Evolutionary conservation across 768 basidiomycete genomes (phyloP).

Genomic region (Naganishia vishniacii): DNA sequence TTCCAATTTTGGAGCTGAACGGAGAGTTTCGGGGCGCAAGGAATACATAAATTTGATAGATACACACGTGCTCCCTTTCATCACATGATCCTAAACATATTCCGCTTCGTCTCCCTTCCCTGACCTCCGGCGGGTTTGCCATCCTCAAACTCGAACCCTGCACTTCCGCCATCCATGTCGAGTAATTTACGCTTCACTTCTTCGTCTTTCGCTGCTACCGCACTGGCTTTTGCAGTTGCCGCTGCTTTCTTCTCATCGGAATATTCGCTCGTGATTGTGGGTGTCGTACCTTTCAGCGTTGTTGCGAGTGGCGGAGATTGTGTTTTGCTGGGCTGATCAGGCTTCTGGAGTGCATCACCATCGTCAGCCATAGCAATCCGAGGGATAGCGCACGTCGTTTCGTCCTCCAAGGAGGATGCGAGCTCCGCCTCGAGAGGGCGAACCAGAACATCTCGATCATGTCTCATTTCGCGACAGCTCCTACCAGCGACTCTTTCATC

Average conservation of each 20-base stretch:
- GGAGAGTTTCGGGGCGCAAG: no score
- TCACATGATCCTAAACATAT: conserved; percentile 29
- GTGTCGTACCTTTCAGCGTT: background rate
- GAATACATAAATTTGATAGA: no score
- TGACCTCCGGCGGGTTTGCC: conserved; percentile 26
- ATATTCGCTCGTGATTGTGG: background rate
- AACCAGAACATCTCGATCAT: no score
- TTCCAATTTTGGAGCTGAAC: no score
- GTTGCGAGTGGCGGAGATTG: background rate
- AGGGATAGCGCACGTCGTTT: no score
- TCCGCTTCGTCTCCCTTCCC: conserved; percentile 23
- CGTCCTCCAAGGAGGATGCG: background rate
- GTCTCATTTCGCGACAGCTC: no score
- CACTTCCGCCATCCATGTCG: conserved; percentile 27
- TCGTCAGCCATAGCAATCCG: no score
- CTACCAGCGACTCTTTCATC: background rate
- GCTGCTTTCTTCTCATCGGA: background rate
- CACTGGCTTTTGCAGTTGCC: background rate
- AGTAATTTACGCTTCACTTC: conserved; percentile 19
- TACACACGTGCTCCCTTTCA: no score
- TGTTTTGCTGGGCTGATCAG: background rate
- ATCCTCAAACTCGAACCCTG: conserved; percentile 29
- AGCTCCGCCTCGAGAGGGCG: no score
- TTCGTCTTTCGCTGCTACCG: conserved; percentile 1
- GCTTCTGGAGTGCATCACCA: background rate